These are phyloP conservation scores for Aspergillus pseudotamarii DNA, from an alignment of 2,329 filamentous ascomycete genomes.

Conservation along the genomic window DNA sequence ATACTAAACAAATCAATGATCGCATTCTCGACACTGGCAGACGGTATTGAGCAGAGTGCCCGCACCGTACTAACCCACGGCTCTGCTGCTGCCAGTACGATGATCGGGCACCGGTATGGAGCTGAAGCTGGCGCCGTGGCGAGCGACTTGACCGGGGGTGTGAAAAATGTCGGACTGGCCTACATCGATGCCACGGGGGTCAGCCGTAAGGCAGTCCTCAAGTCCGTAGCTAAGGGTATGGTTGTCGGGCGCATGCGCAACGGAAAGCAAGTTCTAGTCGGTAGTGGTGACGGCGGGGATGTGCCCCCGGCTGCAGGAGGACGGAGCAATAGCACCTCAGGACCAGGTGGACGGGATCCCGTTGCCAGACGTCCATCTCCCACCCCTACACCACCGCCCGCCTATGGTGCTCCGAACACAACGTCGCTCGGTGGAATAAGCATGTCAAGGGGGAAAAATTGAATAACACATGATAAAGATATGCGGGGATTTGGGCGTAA, in stretches of 20 bases:
- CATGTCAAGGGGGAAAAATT: slow-evolving; percentile 36
- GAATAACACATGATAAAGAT: background rate
- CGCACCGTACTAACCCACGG: slow-evolving; percentile 74
- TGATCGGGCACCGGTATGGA: slow-evolving; percentile 90
- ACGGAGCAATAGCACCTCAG: background rate
- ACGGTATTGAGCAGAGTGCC: slow-evolving; percentile 87
- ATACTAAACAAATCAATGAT: slow-evolving; percentile 95
- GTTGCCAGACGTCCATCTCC: slow-evolving; percentile 34
- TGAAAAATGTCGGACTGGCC: slow-evolving; percentile 95
- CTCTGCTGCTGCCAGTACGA: slow-evolving; percentile 76
- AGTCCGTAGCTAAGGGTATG: slow-evolving; percentile 97
- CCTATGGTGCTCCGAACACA: slow-evolving; percentile 42
- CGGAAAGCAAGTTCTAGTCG: slow-evolving; percentile 52
- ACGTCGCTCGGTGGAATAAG: slow-evolving; percentile 35
- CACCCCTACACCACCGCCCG: slow-evolving; percentile 43
- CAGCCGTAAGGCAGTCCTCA: slow-evolving; percentile 83
- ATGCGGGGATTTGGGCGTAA: background rate
- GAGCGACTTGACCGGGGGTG: slow-evolving; percentile 74
- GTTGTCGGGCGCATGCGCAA: slow-evolving; percentile 53
- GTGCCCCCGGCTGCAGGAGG: slow-evolving; percentile 22
- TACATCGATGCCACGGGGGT: slow-evolving; percentile 97
- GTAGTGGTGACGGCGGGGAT: slow-evolving; percentile 49
- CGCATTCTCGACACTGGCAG: slow-evolving; percentile 91
- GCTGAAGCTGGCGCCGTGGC: slow-evolving; percentile 80
- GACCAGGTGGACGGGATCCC: slow-evolving; percentile 23